Evolutionary conservation across 306 rosid species (phyloP), one percentile per base, ranked within the genome.

Genomic region (Acacia confusa): DNA sequence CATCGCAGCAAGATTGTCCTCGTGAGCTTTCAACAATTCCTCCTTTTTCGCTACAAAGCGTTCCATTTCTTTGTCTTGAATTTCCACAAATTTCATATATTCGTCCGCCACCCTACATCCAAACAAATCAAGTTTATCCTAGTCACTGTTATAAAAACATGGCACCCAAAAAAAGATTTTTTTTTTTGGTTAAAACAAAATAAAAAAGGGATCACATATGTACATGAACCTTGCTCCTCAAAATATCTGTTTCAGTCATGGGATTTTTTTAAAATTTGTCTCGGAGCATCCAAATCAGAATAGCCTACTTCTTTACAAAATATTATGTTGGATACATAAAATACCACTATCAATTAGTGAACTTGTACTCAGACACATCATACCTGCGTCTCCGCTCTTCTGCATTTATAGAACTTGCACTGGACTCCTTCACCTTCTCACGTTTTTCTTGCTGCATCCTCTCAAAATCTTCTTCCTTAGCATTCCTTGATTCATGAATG

Each of bases 381-480:
- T 83, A 92, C 97, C 86, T 86, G 86, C 44, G 76, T 34, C 82
- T 71, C 16, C 40, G 61, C 55, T 89, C 89, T 74, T 83, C 90
- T 0, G 88, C 81, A 82, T 82, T 76, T 50, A 87, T 81, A 11
- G 88, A 76, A 64, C 67, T 61, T 19, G 50, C 73, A 73, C 85
- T 83, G 10, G 81, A 87, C 55, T 79, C 86, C 87, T 88, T 87
- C 79, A 84, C 87, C 87, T 88, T 91, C 57, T 88, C 91, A 24
- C 92, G 92, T 70, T 91, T 81, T 58, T 89, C 91, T 68, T 88
- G 89, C 82, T 92, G 95, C 84, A 91, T 55, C 77, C 83, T 89
- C 90, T 88, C 94, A 76, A 92, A 92, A 17, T 84, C 82, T 74
- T 91, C 94, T 81, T 89, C 97, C 73, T 83, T 91, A 13, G 81